Percentiles rank a stretch among this genome's conserved stretches.
Evolutionary conservation across 179 eudicot species (phyloP).

Genomic region (Nepenthes alata): DNA sequence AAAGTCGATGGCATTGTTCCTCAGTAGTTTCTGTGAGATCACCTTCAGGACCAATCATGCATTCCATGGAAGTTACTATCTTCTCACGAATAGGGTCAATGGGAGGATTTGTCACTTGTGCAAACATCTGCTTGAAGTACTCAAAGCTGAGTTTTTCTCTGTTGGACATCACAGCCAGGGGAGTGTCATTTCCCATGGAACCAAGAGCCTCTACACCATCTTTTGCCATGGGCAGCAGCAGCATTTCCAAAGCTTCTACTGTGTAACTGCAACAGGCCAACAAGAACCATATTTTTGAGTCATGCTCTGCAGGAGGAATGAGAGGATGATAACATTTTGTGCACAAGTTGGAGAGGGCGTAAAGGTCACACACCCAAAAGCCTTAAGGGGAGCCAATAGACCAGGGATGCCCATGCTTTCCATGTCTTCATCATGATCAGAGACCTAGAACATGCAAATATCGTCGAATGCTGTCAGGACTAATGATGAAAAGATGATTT

Average conservation of each 20-base stretch:
- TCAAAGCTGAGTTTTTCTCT: conserved; percentile 94
- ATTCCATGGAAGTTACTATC: conserved; percentile 94
- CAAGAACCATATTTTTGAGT: background rate
- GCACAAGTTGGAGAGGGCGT: background rate
- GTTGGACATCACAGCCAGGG: conserved; percentile 95
- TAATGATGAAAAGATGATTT: background rate
- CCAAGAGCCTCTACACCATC: conserved; percentile 96
- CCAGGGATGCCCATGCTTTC: conserved; percentile 89
- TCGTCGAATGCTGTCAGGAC: conserved; percentile 11
- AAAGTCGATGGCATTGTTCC: conserved; percentile 90
- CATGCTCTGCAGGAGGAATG: background rate
- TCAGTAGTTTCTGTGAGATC: conserved; percentile 98
- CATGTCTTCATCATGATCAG: conserved; percentile 59
- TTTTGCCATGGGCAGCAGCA: conserved; percentile 92
- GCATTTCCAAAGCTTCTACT: conserved; percentile 82
- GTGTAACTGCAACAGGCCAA: conserved; percentile 52
- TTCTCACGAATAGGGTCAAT: conserved; percentile 97
- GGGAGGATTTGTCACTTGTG: conserved; percentile 98
- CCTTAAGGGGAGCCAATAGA: conserved; percentile 81
- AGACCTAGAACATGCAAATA: conserved; percentile 28
- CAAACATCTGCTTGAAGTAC: conserved; percentile 98
- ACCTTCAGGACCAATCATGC: conserved; percentile 99
- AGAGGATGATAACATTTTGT: background rate
- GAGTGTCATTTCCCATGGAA: conserved; percentile 98
- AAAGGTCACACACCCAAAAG: conserved; percentile 64